A percentile compares a stretch with the other conserved stretches of the same genome.
These are phyloP conservation scores for Neurospora crassa DNA, from an alignment of 2,329 filamentous ascomycete genomes.

Conservation along the genomic window DNA sequence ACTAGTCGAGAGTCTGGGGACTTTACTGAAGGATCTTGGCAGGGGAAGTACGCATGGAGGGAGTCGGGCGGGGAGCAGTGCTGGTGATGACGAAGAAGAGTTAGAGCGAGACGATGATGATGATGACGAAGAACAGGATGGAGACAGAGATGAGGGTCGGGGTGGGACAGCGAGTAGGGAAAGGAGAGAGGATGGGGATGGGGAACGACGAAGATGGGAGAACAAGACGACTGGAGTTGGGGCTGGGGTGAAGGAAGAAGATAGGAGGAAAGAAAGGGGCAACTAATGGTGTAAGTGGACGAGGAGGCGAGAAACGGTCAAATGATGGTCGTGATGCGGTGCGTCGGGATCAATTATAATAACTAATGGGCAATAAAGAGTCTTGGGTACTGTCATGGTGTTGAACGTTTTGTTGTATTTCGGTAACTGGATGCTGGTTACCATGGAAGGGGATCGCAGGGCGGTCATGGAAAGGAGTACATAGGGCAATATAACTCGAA, in stretches of 20 bases:
- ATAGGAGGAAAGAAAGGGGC: background rate
- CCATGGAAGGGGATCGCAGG: background rate
- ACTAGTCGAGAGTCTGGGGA: conserved; percentile 21
- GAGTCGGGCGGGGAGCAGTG: background rate
- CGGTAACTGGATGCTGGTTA: background rate
- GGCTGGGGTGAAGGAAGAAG: background rate
- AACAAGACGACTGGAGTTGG: background rate
- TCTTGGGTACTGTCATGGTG: background rate
- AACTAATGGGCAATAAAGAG: background rate
- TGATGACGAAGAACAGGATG: background rate
- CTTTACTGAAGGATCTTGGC: conserved; percentile 17
- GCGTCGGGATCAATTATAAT: background rate
- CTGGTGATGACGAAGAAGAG: background rate
- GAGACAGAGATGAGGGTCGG: background rate
- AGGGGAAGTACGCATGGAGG: conserved; percentile 10
- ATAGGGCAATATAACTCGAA: too few relatives aligned
- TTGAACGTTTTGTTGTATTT: background rate
- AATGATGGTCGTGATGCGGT: background rate
- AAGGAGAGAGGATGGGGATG: background rate
- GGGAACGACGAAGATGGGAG: background rate
- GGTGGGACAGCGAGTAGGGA: background rate
- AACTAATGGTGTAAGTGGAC: background rate
- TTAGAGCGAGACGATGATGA: background rate
- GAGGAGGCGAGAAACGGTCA: background rate
- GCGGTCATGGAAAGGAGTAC: background rate